Percentiles rank a stretch among this genome's conserved stretches.
These are phyloP conservation scores for Xylariales sp. DNA, from an alignment of 2,329 filamentous ascomycete species.

Conservation along the genomic window DNA sequence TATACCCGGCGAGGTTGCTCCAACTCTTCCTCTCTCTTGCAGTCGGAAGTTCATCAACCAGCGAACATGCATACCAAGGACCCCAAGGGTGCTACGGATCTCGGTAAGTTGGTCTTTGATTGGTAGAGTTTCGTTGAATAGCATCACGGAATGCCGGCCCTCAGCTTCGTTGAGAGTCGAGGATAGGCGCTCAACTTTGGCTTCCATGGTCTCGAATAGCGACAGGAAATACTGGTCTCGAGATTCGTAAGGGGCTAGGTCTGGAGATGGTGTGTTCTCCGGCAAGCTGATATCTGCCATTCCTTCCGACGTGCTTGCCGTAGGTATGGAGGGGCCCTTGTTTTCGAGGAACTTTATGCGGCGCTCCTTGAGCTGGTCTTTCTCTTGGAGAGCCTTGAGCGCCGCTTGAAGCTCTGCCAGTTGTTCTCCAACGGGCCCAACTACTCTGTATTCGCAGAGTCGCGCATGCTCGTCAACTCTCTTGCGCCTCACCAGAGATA, in stretches of 20 bases:
- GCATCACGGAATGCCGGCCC: slow-evolving; percentile 69
- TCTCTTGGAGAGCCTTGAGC: slow-evolving; percentile 57
- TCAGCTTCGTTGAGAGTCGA: slow-evolving; percentile 69
- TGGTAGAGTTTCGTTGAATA: slow-evolving; percentile 70
- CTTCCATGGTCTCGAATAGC: slow-evolving; percentile 64
- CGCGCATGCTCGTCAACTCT: slow-evolving; percentile 59
- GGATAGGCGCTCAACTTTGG: slow-evolving; percentile 67
- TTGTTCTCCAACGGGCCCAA: slow-evolving; percentile 61
- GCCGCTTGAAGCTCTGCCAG: slow-evolving; percentile 62
- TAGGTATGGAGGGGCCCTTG: slow-evolving; percentile 47
- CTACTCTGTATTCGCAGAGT: slow-evolving; percentile 63
- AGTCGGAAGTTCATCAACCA: slow-evolving; percentile 67
- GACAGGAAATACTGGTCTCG: slow-evolving; percentile 58
- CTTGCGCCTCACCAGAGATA: slow-evolving; percentile 53
- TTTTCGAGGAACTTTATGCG: slow-evolving; percentile 58
- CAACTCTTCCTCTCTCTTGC: slow-evolving; percentile 56
- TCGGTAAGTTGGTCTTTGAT: slow-evolving; percentile 73
- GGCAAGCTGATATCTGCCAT: slow-evolving; percentile 46
- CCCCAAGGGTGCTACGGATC: slow-evolving; percentile 66
- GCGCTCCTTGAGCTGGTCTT: slow-evolving; percentile 55
- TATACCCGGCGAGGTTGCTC: slow-evolving; percentile 40
- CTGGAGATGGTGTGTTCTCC: slow-evolving; percentile 41
- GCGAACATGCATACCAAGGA: slow-evolving; percentile 69
- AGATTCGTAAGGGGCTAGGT: slow-evolving; percentile 52
- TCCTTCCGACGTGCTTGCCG: slow-evolving; percentile 40